Base-by-base conservation (phyloP, 495 filamentous ascomycete species). In the Hypoxylon lienhwacheense region DNA sequence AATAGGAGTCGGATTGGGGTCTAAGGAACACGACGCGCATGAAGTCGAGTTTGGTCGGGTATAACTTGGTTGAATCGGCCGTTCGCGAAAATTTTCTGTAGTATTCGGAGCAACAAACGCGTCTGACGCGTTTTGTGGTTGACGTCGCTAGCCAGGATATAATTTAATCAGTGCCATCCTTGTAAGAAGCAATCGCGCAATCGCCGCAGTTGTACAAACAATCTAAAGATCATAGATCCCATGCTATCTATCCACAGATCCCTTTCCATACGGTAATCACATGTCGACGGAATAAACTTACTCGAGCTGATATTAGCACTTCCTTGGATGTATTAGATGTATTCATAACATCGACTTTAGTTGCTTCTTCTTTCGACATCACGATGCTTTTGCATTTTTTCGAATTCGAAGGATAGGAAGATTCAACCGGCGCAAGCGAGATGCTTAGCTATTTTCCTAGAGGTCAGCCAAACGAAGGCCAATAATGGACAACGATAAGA, bases 91-190 rank as follows among this genome's bases (percentile, higher is more conserved):
- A 10, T 51, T 7, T 20, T 40, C 53, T 8, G 29, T 11, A 29
- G 45, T 33, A 46, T 50, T 28, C 14, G 15, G 41, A 10, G 51
- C 10, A 14, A 20, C 15, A 22, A 36, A 22, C 58, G 58, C 53
- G 58, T 55, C 42, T 20, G 42, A 56, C 65, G 65, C 61, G 65
- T 59, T 60, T 41, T 26, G 43, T 6, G 53, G 33, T 40, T 53
- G 37, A 8, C 14, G 5, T 45, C 2, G 47, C 50, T 64, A 49
- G 11, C 40, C n/a, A 51, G 41, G 50, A 28, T 40, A 44, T 28
- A 50, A 42, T 61, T 41, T n/a, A 36, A 65, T 67, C 58, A 67
- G 65, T 62, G 55, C 62, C 58, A 65, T 40, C 65, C 62, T 63
- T 56, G 58, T 17, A 53, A 25, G n/a, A 42, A 45, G 20, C n/a